These are phyloP conservation scores for Geotrichum candidum DNA, from an alignment of 1,139 yeast species.

Conservation along the genomic window DNA sequence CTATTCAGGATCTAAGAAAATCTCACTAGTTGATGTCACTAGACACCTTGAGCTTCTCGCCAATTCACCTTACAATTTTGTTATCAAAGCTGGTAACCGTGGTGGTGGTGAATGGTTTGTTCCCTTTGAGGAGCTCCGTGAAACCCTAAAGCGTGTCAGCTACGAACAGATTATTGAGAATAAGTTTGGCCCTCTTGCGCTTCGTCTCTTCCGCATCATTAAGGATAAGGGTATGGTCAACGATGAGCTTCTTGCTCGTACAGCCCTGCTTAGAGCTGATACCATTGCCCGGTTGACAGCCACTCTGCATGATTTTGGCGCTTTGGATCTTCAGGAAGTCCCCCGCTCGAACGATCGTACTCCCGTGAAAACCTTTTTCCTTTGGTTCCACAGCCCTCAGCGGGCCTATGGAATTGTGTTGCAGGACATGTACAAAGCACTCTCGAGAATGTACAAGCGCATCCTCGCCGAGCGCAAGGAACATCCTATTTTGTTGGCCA, in stretches of 20 bases:
- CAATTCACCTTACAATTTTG: slow-evolving; percentile 28
- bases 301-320: slow-evolving; percentile 36
- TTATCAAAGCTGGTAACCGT: slow-evolving; percentile 32
- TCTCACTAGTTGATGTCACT: slow-evolving; percentile 29
- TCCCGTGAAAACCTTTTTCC: slow-evolving; percentile 78
- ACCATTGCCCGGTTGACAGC: slow-evolving; percentile 53
- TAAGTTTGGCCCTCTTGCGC: slow-evolving; percentile 44
- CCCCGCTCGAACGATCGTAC: slow-evolving; percentile 91
- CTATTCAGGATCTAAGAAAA: slow-evolving; percentile 8
- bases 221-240: slow-evolving; percentile 66
- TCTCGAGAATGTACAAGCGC: slow-evolving; percentile 58
- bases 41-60: slow-evolving; percentile 42
- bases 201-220: slow-evolving; percentile 62
- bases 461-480: slow-evolving; percentile 54
- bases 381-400: slow-evolving; percentile 65
- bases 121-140: slow-evolving; percentile 33
- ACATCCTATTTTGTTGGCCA: slow-evolving; percentile 63
- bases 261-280: slow-evolving; percentile 69
- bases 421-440: slow-evolving; percentile 56
- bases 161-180: slow-evolving; percentile 56
- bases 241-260: slow-evolving; percentile 73
- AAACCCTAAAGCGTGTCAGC: slow-evolving; percentile 45
- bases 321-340: slow-evolving; percentile 66
- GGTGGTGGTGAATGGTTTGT: slow-evolving; percentile 42
- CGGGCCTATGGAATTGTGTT: slow-evolving; percentile 46